Evolutionary conservation across 139 green algal genomes (phyloP).

Genomic region (Chlamydomonas applanata): DNA sequence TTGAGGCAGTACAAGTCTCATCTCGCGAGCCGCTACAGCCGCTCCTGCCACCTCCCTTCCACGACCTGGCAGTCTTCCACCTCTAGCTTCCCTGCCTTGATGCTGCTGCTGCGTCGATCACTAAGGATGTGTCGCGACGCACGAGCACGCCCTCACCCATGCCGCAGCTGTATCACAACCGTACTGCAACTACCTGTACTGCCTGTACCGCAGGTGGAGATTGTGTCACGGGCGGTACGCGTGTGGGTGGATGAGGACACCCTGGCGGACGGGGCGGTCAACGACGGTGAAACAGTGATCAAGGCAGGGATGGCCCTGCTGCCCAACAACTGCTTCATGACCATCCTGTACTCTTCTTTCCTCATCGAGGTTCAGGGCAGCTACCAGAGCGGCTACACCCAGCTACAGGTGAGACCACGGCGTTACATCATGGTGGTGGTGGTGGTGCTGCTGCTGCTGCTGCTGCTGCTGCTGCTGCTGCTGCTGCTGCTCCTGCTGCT

Average conservation of each 20-base stretch:
- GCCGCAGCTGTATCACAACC: too few species aligned
- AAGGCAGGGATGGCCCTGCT: constrained; percentile 34
- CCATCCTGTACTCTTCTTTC: constrained; percentile 42
- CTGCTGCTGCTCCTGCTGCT: not conserved
- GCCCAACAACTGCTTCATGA: constrained; percentile 25
- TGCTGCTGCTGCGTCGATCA: too few species aligned
- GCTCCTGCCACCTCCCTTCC: too few species aligned
- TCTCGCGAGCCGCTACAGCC: too few species aligned
- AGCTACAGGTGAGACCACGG: constrained; percentile 3
- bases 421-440: not conserved
- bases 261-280: constrained; percentile 4
- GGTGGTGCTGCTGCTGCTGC: not conserved
- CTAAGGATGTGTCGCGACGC: too few species aligned
- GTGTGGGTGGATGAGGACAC: constrained; percentile 27
- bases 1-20: too few species aligned
- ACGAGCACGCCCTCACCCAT: too few species aligned
- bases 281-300: constrained; percentile 22
- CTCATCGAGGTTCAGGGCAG: constrained; percentile 39
- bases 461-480: not conserved
- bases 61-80: too few species aligned
- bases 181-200: too few species aligned
- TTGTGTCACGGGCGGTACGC: not conserved
- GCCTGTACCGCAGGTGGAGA: constrained; percentile 3
- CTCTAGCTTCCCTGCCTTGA: too few species aligned
- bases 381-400: constrained; percentile 4